phyloP scores from a whole-genome alignment of 2,329 filamentous ascomycete genomes.

The Phialophora chinensis region DNA sequence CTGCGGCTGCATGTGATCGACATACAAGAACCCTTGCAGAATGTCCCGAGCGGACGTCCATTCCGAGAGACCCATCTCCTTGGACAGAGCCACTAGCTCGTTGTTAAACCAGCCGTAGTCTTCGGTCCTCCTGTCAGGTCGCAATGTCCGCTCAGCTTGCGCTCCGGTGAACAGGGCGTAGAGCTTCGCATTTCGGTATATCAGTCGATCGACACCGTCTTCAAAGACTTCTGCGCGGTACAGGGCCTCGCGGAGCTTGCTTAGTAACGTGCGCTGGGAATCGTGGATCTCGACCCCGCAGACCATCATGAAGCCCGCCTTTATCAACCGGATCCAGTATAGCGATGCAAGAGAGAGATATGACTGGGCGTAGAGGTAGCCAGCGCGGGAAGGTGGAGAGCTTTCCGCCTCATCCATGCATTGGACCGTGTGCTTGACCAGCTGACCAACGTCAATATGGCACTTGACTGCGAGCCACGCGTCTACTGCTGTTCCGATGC shows the following conservation, averaged over 20 bases:
- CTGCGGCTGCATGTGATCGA: background rate
- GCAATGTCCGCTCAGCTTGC: background rate
- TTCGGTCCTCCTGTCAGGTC: background rate
- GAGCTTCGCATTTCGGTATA: background rate
- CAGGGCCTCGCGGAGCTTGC: background rate
- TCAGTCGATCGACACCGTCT: background rate
- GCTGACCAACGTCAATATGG: background rate
- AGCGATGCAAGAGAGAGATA: background rate
- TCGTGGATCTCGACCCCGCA: constrained; percentile 4
- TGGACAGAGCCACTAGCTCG: background rate
- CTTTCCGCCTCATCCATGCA: background rate
- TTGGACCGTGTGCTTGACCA: background rate
- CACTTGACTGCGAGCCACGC: background rate
- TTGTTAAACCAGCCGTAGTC: background rate
- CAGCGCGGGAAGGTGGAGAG: background rate
- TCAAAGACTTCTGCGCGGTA: background rate
- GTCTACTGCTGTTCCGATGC: background rate
- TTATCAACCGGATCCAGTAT: background rate
- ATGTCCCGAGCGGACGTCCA: background rate
- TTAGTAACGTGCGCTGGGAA: background rate
- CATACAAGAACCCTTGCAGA: background rate
- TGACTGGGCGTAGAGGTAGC: constrained; percentile 2
- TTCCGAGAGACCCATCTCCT: background rate
- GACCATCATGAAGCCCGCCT: background rate
- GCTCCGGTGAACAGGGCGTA: background rate